phyloP scores from a whole-genome alignment of 306 rosid genomes.

The Vicia sativa region DNA sequence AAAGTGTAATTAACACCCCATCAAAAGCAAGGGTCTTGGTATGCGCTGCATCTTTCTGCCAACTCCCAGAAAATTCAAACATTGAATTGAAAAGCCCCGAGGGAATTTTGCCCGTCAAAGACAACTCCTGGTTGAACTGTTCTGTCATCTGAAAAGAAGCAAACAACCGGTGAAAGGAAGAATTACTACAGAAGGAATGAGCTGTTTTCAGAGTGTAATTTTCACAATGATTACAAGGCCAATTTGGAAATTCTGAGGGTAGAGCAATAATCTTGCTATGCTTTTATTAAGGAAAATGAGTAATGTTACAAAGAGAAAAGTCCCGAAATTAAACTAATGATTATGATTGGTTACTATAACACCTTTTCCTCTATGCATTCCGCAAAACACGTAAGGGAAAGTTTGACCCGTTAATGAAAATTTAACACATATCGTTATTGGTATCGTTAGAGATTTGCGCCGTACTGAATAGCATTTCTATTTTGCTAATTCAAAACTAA shows the following conservation, averaged over 20 bases:
- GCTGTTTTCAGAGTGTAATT: slow-evolving; percentile 10
- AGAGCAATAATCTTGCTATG: slow-evolving; percentile 19
- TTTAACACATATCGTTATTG: background rate
- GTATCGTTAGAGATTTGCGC: background rate
- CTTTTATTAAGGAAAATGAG: slow-evolving; percentile 1
- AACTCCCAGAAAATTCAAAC: slow-evolving; percentile 93
- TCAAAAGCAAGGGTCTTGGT: slow-evolving; percentile 93
- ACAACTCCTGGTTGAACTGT: slow-evolving; percentile 93
- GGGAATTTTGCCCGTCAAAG: slow-evolving; percentile 91
- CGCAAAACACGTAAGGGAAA: too few relatives aligned
- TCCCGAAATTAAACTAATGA: background rate
- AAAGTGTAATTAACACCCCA: slow-evolving; percentile 90
- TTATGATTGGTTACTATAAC: too few relatives aligned
- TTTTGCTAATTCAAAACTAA: slow-evolving; percentile 23
- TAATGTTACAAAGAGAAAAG: background rate
- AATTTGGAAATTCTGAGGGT: slow-evolving; percentile 19
- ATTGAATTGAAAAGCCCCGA: slow-evolving; percentile 92
- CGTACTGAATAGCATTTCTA: background rate
- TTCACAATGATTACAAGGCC: background rate
- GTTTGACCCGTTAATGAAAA: background rate
- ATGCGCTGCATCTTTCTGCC: slow-evolving; percentile 97
- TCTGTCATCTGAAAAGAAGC: slow-evolving; percentile 85
- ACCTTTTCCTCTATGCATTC: too few relatives aligned
- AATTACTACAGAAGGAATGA: slow-evolving; percentile 4
- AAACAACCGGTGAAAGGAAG: slow-evolving; percentile 30